Evolutionary conservation across 495 filamentous ascomycete genomes (phyloP).

Genomic region (Trypethelium eluteriae): DNA sequence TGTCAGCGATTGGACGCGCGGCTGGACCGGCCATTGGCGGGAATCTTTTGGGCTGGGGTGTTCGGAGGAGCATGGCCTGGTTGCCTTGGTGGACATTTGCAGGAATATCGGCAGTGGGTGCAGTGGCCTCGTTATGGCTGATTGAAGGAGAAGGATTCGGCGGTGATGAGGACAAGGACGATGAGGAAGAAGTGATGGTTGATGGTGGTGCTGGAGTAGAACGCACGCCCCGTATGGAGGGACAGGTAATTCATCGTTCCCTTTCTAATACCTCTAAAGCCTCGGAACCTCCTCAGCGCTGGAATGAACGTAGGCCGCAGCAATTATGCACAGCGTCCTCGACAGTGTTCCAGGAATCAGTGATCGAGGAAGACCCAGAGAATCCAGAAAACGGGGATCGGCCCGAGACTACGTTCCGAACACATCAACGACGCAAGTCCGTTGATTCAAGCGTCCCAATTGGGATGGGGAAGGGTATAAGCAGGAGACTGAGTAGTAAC

Average conservation of each 20-base stretch:
- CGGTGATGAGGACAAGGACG: constrained; percentile 39
- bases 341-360: background rate
- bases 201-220: constrained; percentile 20
- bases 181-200: constrained; percentile 12
- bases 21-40: constrained; percentile 56
- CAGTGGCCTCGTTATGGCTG: constrained; percentile 61
- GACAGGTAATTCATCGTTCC: background rate
- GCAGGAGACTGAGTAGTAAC: constrained; percentile 21
- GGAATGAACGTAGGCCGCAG: background rate
- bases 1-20: constrained; percentile 70
- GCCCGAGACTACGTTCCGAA: background rate
- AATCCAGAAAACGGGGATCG: constrained; percentile 9
- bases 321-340: background rate
- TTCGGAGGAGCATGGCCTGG: constrained; percentile 62
- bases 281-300: background rate
- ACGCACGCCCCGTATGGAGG: too few relatives aligned
- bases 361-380: constrained; percentile 13
- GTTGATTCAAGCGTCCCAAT: constrained; percentile 19
- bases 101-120: constrained; percentile 50
- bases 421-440: background rate
- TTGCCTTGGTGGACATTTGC: constrained; percentile 72
- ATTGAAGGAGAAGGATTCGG: constrained; percentile 68
- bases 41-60: constrained; percentile 49
- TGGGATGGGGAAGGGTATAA: constrained; percentile 23
- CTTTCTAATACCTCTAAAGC: background rate